phyloP scores from a whole-genome alignment of 2,329 filamentous ascomycete genomes.

The Trichoderma guizhouense region DNA sequence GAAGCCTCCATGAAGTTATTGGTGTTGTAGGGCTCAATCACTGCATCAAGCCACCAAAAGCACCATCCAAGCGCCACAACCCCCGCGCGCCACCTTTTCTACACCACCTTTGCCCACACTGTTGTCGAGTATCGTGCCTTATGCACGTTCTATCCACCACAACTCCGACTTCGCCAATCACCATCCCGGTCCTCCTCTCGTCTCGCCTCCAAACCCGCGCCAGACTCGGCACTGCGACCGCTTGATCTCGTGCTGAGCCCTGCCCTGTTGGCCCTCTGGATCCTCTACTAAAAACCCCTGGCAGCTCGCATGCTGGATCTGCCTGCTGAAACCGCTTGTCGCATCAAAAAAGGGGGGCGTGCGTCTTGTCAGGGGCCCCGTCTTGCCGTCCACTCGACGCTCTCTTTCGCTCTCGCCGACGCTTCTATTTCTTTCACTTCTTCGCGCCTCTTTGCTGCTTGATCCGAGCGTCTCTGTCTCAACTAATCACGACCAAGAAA shows the following conservation, averaged over 20 bases:
- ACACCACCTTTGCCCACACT: not conserved
- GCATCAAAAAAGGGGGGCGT: conserved; percentile 14
- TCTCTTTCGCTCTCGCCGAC: conserved; percentile 15
- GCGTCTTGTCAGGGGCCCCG: conserved; percentile 8
- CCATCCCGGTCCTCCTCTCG: not conserved
- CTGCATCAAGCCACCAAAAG: not conserved
- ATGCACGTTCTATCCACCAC: not conserved
- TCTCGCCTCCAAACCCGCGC: not conserved
- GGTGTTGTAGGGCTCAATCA: not conserved
- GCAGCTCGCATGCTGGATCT: conserved; percentile 5
- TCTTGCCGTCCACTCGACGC: conserved; percentile 11
- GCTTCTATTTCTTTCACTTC: not conserved
- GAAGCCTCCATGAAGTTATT: not conserved
- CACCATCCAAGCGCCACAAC: not conserved
- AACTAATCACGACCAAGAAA: not conserved
- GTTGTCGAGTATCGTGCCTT: not conserved
- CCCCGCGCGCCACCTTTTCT: conserved; percentile 2
- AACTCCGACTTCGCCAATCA: not conserved
- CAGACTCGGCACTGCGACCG: conserved; percentile 2
- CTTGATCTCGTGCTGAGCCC: not conserved
- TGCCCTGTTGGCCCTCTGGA: not conserved
- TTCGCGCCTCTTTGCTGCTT: not conserved
- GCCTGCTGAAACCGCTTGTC: conserved; percentile 15
- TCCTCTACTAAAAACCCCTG: not conserved
- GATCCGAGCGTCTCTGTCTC: conserved; percentile 7